Evolutionary conservation across 2,329 filamentous ascomycete genomes (phyloP).

Genomic region (Capronia coronata): DNA sequence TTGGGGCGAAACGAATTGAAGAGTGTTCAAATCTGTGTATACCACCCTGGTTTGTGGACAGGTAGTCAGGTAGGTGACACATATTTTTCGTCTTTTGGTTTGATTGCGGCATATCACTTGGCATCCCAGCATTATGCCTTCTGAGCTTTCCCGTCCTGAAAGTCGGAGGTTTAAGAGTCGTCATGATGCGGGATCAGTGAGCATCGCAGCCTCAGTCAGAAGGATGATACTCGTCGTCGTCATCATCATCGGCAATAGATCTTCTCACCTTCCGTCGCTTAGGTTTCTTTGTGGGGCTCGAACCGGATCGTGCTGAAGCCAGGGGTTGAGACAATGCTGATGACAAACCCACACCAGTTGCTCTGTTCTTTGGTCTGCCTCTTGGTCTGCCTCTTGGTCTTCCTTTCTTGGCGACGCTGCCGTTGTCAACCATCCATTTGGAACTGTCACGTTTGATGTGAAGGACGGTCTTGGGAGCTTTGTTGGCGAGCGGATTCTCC

Average conservation of each 20-base stretch:
- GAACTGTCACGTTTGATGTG: neutral
- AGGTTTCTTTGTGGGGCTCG: neutral
- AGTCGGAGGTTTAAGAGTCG: too few species aligned
- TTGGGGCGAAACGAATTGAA: too few species aligned
- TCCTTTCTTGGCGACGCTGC: neutral
- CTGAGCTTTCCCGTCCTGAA: too few species aligned
- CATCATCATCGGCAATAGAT: conserved; percentile 4
- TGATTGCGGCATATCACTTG: too few species aligned
- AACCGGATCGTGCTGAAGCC: neutral
- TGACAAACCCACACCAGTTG: neutral
- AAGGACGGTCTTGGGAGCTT: conserved; percentile 1
- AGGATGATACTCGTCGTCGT: conserved; percentile 13
- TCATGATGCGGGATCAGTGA: too few species aligned
- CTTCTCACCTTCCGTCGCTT: conserved; percentile 5
- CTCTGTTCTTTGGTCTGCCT: neutral
- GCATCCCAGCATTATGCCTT: too few species aligned
- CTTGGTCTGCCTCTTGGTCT: neutral
- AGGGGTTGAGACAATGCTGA: neutral
- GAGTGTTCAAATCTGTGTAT: too few species aligned
- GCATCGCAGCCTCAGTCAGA: neutral
- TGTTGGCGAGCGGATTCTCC: neutral
- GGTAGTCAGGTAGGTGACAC: too few species aligned
- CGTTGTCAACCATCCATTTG: neutral
- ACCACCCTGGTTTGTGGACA: too few species aligned
- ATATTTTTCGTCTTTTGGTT: too few species aligned